These are phyloP conservation scores for Mentha longifolia DNA, from an alignment of 257 asterid genomes.

Conservation along the genomic window DNA sequence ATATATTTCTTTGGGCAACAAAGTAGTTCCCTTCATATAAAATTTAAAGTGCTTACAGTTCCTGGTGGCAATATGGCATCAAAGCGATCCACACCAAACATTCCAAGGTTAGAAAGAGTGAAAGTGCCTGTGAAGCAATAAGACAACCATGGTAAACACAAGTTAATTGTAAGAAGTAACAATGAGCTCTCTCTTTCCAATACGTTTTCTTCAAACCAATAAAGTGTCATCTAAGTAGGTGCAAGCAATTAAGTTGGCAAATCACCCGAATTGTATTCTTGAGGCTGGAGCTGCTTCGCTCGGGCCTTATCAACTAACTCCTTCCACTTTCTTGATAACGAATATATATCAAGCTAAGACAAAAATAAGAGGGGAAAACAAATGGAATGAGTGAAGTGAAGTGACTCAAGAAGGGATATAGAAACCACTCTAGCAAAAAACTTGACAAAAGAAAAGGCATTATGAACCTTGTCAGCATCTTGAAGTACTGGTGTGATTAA, in stretches of 20 bases:
- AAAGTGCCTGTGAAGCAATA: conserved; percentile 70
- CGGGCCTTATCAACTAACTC: conserved; percentile 95
- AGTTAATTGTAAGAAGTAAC: background rate
- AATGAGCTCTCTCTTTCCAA: background rate
- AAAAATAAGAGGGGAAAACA: conserved; percentile 6
- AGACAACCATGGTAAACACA: conserved; percentile 28
- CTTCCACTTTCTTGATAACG: conserved; percentile 96
- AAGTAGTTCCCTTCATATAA: background rate
- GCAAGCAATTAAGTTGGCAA: background rate
- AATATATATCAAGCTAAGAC: conserved; percentile 76
- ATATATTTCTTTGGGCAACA: conserved; percentile 19
- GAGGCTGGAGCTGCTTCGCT: conserved; percentile 95
- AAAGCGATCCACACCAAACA: conserved; percentile 97
- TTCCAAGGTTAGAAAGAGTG: conserved; percentile 94
- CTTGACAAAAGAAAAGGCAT: background rate
- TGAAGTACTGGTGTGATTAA: conserved; percentile 96
- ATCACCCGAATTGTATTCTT: conserved; percentile 84
- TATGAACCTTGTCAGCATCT: conserved; percentile 90
- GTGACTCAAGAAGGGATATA: conserved; percentile 17
- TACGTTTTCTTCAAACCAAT: background rate
- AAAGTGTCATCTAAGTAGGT: conserved; percentile 17
- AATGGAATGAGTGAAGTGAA: conserved; percentile 2
- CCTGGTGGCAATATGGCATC: conserved; percentile 99
- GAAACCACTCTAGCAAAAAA: conserved; percentile 22
- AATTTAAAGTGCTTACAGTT: conserved; percentile 66